A percentile compares a stretch with the other conserved stretches of the same genome.
Evolutionary conservation across 2,329 filamentous ascomycete species (phyloP).

Genomic region (Clarireedia homoeocarpa): DNA sequence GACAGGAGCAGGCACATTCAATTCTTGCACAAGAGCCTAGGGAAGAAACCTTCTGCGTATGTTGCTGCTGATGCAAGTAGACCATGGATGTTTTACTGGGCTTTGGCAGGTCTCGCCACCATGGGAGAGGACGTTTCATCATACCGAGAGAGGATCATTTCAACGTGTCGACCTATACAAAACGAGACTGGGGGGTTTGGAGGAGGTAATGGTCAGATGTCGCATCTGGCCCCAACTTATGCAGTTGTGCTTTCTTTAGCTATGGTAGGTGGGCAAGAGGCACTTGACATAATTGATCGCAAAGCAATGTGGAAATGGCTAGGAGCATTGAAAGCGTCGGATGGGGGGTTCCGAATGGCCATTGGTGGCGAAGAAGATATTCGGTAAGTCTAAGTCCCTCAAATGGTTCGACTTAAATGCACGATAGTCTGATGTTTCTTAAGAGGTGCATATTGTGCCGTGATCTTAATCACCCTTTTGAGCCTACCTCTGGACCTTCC

Average conservation of each 20-base stretch:
- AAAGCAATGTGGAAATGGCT: constrained; percentile 88
- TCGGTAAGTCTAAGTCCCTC: constrained; percentile 53
- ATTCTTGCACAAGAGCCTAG: constrained; percentile 54
- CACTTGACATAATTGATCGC: constrained; percentile 71
- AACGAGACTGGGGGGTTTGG: constrained; percentile 81
- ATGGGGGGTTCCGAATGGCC: constrained; percentile 86
- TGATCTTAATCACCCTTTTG: constrained; percentile 75
- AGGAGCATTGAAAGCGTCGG: constrained; percentile 72
- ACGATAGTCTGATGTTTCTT: constrained; percentile 16
- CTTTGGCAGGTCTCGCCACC: constrained; percentile 63
- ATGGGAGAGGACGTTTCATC: constrained; percentile 64
- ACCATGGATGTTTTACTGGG: constrained; percentile 96
- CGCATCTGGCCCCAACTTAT: constrained; percentile 86
- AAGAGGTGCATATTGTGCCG: constrained; percentile 86
- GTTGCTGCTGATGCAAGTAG: constrained; percentile 75
- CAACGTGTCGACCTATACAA: constrained; percentile 74
- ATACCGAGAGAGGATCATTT: constrained; percentile 62
- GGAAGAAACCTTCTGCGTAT: constrained; percentile 60
- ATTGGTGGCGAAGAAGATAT: constrained; percentile 88
- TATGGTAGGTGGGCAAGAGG: constrained; percentile 67
- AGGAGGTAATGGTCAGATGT: constrained; percentile 83
- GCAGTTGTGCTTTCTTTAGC: constrained; percentile 72
- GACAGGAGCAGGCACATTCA: constrained; percentile 51
- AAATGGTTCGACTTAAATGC: background rate
- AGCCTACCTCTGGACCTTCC: constrained; percentile 76